Evolutionary conservation across 108 stramenopile species (phyloP).

Genomic region (Conticribra guillardii): DNA sequence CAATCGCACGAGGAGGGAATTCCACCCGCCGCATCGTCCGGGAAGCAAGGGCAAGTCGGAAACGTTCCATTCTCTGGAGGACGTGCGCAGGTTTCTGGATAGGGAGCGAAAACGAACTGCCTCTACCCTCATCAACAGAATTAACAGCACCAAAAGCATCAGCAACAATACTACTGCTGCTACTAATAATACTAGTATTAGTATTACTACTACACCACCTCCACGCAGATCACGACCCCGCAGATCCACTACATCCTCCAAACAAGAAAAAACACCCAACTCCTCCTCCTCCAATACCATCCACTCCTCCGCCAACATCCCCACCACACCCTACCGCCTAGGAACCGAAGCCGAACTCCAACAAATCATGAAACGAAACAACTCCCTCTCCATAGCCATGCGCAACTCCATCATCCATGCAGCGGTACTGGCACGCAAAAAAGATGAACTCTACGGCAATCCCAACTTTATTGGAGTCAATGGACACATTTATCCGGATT

Average conservation of each 20-base stretch:
- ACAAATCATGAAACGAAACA: conserved; percentile 28
- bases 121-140: not conserved
- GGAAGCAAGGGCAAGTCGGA: not conserved
- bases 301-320: too few relatives aligned
- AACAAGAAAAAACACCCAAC: too few relatives aligned
- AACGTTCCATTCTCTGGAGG: not conserved
- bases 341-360: conserved; percentile 21
- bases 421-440: conserved; percentile 21
- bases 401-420: conserved; percentile 25
- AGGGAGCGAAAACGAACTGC: not conserved
- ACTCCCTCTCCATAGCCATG: conserved; percentile 27
- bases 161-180: too few relatives aligned
- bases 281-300: not conserved
- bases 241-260: too few relatives aligned
- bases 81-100: not conserved
- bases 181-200: too few relatives aligned
- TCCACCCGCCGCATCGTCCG: not conserved
- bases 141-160: not conserved
- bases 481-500: conserved; percentile 30
- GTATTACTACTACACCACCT: too few relatives aligned
- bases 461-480: conserved; percentile 21
- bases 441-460: conserved; percentile 2
- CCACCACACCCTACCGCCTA: too few relatives aligned
- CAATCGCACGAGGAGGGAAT: not conserved
- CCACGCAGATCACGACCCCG: too few relatives aligned